These are phyloP conservation scores for Wickerhamiella kurtzmanii DNA, from an alignment of 805 yeast species.

Conservation along the genomic window DNA sequence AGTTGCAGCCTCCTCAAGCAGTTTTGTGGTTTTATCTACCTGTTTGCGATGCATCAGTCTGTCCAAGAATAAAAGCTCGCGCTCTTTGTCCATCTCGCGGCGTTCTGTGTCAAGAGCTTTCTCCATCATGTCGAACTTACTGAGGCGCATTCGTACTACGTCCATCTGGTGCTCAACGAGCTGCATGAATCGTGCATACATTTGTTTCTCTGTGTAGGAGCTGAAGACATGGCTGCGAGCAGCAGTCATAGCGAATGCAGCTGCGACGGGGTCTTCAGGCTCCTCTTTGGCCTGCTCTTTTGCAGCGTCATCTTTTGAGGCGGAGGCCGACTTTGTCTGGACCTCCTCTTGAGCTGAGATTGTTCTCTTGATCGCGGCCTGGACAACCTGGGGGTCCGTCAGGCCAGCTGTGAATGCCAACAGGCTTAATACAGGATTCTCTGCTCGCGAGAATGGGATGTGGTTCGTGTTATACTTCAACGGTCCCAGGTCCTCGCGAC, in stretches of 20 bases:
- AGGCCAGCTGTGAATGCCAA: constrained; percentile 73
- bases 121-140: constrained; percentile 56
- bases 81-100: constrained; percentile 30
- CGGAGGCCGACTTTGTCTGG: background rate
- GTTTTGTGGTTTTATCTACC: constrained; percentile 39
- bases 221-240: constrained; percentile 19
- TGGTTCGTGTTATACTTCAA: constrained; percentile 63
- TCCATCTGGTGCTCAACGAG: constrained; percentile 57
- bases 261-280: constrained; percentile 31
- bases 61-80: constrained; percentile 45
- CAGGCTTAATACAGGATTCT: constrained; percentile 91
- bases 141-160: constrained; percentile 61
- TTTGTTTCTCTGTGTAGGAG: constrained; percentile 30
- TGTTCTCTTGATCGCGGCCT: constrained; percentile 48
- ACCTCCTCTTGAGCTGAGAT: constrained; percentile 2
- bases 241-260: constrained; percentile 52
- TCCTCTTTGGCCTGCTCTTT: background rate
- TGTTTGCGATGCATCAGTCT: constrained; percentile 54
- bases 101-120: constrained; percentile 33
- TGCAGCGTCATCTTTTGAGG: background rate
- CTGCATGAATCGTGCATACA: constrained; percentile 42
- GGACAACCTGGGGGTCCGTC: constrained; percentile 76
- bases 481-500: constrained; percentile 51
- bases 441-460: constrained; percentile 71
- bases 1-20: constrained; percentile 35